phyloP scores from a whole-genome alignment of 305 asterid genomes.

The Salvia sclarea region DNA sequence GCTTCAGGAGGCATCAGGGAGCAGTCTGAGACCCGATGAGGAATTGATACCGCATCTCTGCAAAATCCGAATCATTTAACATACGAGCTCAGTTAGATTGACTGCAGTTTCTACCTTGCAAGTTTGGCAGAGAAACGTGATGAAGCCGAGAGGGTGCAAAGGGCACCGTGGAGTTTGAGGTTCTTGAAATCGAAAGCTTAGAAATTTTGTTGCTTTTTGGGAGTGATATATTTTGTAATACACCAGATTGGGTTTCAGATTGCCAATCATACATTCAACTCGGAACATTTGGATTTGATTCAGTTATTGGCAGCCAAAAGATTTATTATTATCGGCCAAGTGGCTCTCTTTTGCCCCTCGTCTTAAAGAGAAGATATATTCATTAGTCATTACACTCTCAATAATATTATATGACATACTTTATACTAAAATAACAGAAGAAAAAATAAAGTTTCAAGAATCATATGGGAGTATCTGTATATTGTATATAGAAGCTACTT shows the following conservation, averaged over 20 bases:
- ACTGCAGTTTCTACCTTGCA: neutral
- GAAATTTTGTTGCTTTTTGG: no score
- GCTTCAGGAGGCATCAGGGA: neutral
- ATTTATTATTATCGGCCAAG: neutral
- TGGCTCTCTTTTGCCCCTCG: neutral
- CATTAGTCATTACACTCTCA: no score
- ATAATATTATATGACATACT: no score
- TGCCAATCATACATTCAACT: neutral
- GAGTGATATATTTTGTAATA: no score
- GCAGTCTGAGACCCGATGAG: neutral
- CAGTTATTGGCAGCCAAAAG: neutral
- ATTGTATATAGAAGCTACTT: no score
- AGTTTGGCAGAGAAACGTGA: neutral
- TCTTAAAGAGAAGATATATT: neutral
- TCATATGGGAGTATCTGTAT: no score
- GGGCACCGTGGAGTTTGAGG: no score
- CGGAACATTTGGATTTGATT: neutral
- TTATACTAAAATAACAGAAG: no score
- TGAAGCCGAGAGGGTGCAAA: no score
- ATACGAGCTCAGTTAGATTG: neutral
- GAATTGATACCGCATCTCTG: neutral
- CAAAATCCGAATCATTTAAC: neutral
- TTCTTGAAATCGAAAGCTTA: neutral
- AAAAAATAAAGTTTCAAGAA: no score
- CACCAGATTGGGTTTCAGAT: neutral